Evolutionary conservation across 2,329 filamentous ascomycete genomes (phyloP), one percentile per base, ranked within the genome.

Genomic region (Cylindrodendrum hubeiense): DNA sequence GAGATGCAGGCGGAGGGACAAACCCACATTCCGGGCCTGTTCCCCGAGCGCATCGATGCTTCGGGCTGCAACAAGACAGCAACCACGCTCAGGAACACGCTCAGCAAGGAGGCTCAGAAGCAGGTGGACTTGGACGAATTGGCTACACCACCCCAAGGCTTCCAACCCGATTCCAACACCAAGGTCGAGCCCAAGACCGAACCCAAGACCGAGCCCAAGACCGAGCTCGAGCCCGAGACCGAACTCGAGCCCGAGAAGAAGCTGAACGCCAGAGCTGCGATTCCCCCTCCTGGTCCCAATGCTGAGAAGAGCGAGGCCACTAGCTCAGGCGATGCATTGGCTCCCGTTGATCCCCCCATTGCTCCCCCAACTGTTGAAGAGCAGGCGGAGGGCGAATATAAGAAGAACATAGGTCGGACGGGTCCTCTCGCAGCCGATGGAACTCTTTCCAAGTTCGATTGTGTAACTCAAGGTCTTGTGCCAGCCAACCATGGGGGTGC

Each of bases 31-130:
- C 89, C 91, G 2, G 94, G 95, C 2, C 87, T 97, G 73, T 97
- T 95, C 83, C 94, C 95, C 0, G 87, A 93, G 68, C 83, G 83
- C 41, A 80, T 98, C 13, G 93, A 97, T 79, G 90, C 91, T 10
- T 92, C 91, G 26, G 94, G 94, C 5, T 97, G 94, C 78, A 91
- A 93, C 73, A 84, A 81, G 62, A 86, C 87, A 1, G 84, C 83
- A 1, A 77, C 78, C 12, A 71, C 71, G 5, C 44, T 74, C 21
- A 61, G 69, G 6, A 67, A 75, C 51, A 67, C 67, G 22, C 72
- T 79, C 17, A 83, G 79, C 56, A 56, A 71, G 17, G 76, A 79
- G 30, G 80, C 79, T 0, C 77, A 81, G 71, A 68, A 77, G 13
- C 78, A 80, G 55, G 54, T 79, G 5, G 79, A 81, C 22, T 76